Base-by-base conservation (phyloP, 2,329 filamentous ascomycete species). In the Sporothrix brunneoviolacea region DNA sequence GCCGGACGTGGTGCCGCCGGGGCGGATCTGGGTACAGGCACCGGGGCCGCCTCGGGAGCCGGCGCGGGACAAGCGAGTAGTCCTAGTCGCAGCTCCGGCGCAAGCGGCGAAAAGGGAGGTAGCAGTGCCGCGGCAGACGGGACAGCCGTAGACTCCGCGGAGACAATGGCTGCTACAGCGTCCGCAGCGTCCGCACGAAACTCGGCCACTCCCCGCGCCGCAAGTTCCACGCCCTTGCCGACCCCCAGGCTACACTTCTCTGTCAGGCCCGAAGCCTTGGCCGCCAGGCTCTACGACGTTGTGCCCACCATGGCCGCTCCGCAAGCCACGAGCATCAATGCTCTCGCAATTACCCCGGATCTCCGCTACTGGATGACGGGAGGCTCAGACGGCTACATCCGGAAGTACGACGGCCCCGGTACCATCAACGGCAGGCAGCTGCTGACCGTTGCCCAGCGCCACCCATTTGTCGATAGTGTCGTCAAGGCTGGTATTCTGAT, bases 401-500 rank as follows among this genome's bases (percentile, higher is more conserved):
- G 93, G 51, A 97, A 96, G 67, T 97, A 94, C 69, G 94, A 98
- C 65, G 95, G 93, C 65, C 84, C 88, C 3, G 89, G 90, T 32
- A 96, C 93, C 5, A 91, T 94, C 58, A 98, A 98, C 64, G 90
- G 90, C 57, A 96, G 95, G 69, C 80, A 93, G 30, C 83, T 91
- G 54, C 73, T 98, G 60, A 98, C 93, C 0, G 93, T 98, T 6
- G 93, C 93, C 28, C 93, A 98, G 70, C 79, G 88, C 43, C 93
- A 98, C 64, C 93, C 93, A 0, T 98, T 97, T 61, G 93, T 98
- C 36, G 93, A 98, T 65, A 95, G 88, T 60, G 93, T 98, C 38
- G 88, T 89, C 50, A 98, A 98, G 68, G 91, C 91, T 2, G 93
- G 91, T 1, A 88, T 95, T 6, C 71, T 97, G 44, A 84, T 96